Base-by-base conservation (phyloP, 2,329 filamentous ascomycete species). In the Aureobasidium subglaciale region DNA sequence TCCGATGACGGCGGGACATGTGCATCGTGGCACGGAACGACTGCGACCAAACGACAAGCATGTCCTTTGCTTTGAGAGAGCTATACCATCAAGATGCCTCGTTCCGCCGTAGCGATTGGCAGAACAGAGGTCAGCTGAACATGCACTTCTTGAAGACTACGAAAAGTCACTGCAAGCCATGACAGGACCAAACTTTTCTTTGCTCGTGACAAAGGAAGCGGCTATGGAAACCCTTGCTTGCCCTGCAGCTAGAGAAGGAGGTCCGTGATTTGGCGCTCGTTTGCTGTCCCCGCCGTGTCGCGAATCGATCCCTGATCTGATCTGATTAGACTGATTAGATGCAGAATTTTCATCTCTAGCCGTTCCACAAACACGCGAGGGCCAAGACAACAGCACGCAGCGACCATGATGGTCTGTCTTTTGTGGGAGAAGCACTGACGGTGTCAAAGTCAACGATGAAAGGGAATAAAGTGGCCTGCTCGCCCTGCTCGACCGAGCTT, bases 261-360 rank as follows among this genome's bases (percentile, higher is more conserved):
- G 43, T 22, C 43, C 43, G 43, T 48, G 43, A 20, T 48, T 35
- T n/a, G 43, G 30, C 29, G 15, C 7, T 43, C 24, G 24, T 29
- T 9, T 10, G 6, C 18, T 34, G 30, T n/a, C 43, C 43, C 30
- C 43, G 4, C 43, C 8, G 15, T 16, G 24, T 45, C 42, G 27
- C 10, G 42, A 53, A 53, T 42, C 24, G 49, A 53, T 53, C 49
- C 49, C 42, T 54, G 50, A 43, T 54, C 30, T 45, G 52, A 56
- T 56, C 53, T 56, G 42, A 56, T 56, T 56, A 56, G 41, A 56
- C 53, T n/a, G 42, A 45, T 56, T 38, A 56, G 32, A 56, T 56
- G 30, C 30, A 55, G 40, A 55, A 13, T 40, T 40, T 46, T 45
- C 46, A 50, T 35, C 32, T 35, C 32, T 50, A 7, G 46, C 46